Percentiles rank a stretch among this genome's conserved stretches.
Evolutionary conservation across 2,329 filamentous ascomycete genomes (phyloP).

Genomic region (Sporothrix inflata): DNA sequence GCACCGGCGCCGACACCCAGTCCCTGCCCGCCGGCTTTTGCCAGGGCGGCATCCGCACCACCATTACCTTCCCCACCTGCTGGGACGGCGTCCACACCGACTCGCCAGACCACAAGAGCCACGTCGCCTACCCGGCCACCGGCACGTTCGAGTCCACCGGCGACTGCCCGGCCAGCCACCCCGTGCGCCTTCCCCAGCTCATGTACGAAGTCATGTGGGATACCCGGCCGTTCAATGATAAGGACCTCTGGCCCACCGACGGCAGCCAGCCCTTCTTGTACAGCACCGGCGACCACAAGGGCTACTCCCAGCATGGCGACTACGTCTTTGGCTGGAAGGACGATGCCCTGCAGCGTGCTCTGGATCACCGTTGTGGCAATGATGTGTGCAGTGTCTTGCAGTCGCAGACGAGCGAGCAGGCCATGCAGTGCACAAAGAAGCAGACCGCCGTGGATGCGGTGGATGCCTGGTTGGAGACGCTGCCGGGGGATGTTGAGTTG

Average conservation of each 20-base stretch:
- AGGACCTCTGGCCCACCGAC: conserved; percentile 43
- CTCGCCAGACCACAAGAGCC: conserved; percentile 46
- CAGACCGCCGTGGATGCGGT: conserved; percentile 29
- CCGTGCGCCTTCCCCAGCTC: conserved; percentile 36
- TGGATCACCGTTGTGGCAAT: conserved; percentile 34
- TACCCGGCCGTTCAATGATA: conserved; percentile 41
- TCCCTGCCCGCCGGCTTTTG: conserved; percentile 45
- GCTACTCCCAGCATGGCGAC: conserved; percentile 36
- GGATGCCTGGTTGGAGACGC: neutral
- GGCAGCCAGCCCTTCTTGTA: conserved; percentile 41
- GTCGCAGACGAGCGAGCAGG: conserved; percentile 34
- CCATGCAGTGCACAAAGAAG: conserved; percentile 34
- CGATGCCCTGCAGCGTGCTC: conserved; percentile 33
- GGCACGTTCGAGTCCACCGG: conserved; percentile 35
- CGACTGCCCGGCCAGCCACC: conserved; percentile 34
- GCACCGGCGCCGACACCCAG: conserved; percentile 42
- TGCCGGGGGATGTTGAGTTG: neutral
- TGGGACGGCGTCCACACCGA: conserved; percentile 51
- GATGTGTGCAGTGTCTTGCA: conserved; percentile 34
- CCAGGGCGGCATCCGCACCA: conserved; percentile 47
- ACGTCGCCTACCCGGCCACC: conserved; percentile 29
- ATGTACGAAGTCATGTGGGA: conserved; percentile 37
- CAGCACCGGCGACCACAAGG: conserved; percentile 34
- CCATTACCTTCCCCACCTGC: conserved; percentile 48
- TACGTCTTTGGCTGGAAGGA: conserved; percentile 37